These are phyloP conservation scores for Phtheirospermum japonicum DNA, from an alignment of 257 asterid species.

Conservation along the genomic window DNA sequence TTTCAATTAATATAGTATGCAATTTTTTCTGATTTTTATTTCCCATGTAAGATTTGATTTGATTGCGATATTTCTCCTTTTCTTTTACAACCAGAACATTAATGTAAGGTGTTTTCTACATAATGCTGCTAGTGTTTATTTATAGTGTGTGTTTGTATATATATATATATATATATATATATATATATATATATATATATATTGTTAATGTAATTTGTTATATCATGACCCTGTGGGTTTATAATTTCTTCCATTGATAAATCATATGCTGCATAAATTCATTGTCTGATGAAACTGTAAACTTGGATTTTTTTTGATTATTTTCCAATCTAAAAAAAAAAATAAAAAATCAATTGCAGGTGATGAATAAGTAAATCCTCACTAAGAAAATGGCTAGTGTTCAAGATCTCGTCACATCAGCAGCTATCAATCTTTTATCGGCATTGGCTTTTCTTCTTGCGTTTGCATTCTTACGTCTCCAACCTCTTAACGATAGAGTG, in stretches of 20 bases:
- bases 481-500: conserved; percentile 82
- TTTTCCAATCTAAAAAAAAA: too few species aligned
- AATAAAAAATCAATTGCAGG: conserved; percentile 35
- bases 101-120: conserved; percentile 12
- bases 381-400: conserved; percentile 64
- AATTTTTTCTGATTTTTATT: not conserved
- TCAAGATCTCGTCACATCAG: conserved; percentile 62
- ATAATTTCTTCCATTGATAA: conserved; percentile 1
- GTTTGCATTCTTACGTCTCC: conserved; percentile 83
- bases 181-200: too few species aligned
- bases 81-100: too few species aligned
- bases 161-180: too few species aligned
- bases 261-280: too few species aligned
- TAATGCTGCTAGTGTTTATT: conserved; percentile 5
- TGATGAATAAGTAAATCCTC: conserved; percentile 33
- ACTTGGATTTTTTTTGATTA: too few species aligned
- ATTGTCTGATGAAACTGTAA: too few species aligned
- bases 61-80: too few species aligned
- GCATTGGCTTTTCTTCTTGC: conserved; percentile 81
- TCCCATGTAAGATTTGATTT: not conserved
- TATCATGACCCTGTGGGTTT: conserved; percentile 12
- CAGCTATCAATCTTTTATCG: conserved; percentile 73
- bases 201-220: not conserved
- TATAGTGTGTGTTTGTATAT: too few species aligned
- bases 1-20: not conserved